A percentile compares a stretch with the other conserved stretches of the same genome.
Evolutionary conservation across 2,329 filamentous ascomycete genomes (phyloP).

Genomic region (Fulvia fulva): DNA sequence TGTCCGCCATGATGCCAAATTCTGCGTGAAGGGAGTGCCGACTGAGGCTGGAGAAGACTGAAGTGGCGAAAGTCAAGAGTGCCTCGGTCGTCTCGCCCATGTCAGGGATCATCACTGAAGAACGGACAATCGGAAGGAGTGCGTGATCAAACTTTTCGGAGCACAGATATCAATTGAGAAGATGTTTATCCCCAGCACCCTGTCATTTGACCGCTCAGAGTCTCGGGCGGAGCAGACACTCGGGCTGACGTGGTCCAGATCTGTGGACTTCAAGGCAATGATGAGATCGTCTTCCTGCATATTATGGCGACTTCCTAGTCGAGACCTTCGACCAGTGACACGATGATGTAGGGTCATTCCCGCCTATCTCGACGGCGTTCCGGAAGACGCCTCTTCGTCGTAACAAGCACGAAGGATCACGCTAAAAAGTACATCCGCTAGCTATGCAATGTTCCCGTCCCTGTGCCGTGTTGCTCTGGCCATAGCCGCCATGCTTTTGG

Average conservation of each 20-base stretch:
- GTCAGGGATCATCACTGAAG: background rate
- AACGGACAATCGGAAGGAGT: background rate
- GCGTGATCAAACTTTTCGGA: background rate
- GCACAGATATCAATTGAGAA: background rate
- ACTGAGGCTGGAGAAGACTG: background rate
- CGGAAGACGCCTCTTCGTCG: background rate
- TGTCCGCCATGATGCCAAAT: conserved; percentile 1
- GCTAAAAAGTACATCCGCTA: background rate
- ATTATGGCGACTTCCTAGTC: background rate
- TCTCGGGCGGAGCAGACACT: background rate
- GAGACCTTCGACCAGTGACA: background rate
- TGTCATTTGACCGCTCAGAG: background rate
- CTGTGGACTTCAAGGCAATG: background rate
- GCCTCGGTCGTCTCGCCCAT: background rate
- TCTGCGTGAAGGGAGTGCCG: background rate
- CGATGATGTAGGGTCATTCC: background rate
- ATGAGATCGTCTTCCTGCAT: background rate
- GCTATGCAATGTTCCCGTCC: background rate
- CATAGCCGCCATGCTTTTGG: background rate
- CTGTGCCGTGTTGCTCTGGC: background rate
- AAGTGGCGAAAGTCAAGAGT: background rate
- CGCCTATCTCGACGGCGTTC: background rate
- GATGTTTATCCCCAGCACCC: background rate
- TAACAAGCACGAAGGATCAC: background rate
- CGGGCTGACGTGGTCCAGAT: background rate